A percentile compares a stretch with the other conserved stretches of the same genome.
phyloP scores from a whole-genome alignment of 129 eudicot species.

The Sambucus nigra region DNA sequence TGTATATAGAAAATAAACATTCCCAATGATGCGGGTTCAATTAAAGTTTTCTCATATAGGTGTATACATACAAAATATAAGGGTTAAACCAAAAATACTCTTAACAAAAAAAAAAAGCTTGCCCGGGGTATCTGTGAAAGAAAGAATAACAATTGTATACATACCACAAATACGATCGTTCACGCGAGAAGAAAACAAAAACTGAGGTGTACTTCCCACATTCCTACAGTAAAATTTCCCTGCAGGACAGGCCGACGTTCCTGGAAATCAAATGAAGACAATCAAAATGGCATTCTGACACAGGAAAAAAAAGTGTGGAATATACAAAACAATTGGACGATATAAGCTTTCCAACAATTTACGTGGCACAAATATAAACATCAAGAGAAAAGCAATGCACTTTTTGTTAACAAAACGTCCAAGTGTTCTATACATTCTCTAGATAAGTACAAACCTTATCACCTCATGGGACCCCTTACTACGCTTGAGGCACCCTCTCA shows the following conservation, averaged over 20 bases:
- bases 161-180: constrained; percentile 91
- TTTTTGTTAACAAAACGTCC: too few relatives aligned
- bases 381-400: too few relatives aligned
- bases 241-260: constrained; percentile 91
- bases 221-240: constrained; percentile 81
- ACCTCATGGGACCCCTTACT: too few relatives aligned
- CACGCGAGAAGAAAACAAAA: constrained; percentile 81
- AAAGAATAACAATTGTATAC: constrained; percentile 9
- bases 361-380: too few relatives aligned
- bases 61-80: too few relatives aligned
- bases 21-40: too few relatives aligned
- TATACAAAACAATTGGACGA: background rate
- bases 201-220: constrained; percentile 74
- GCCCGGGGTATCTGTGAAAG: background rate
- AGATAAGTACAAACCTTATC: too few relatives aligned
- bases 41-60: too few relatives aligned
- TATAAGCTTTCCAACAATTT: background rate
- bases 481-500: too few relatives aligned
- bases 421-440: too few relatives aligned
- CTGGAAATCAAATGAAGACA: constrained; percentile 25
- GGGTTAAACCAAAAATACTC: too few relatives aligned
- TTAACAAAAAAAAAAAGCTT: background rate
- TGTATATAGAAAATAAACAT: too few relatives aligned
- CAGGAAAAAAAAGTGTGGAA: background rate
- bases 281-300: background rate